Base-by-base conservation (phyloP, 805 yeast genomes). In the Yarrowia osloensis region DNA sequence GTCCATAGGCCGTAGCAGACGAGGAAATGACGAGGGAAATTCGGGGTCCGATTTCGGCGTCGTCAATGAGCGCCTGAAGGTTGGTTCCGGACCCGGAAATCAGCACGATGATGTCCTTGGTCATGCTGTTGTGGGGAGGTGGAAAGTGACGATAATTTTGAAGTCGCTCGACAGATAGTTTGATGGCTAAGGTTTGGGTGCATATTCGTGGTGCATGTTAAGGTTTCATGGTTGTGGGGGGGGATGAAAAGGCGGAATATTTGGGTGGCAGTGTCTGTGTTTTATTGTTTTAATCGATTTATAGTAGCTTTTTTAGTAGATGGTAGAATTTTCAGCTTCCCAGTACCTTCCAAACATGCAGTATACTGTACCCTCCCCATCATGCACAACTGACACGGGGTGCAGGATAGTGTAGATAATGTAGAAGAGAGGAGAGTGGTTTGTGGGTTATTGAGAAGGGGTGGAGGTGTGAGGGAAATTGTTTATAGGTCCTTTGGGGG, bases 21-120 rank as follows among this genome's bases (percentile, higher is more conserved):
- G 98, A 93, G 11, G 98, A 92, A 29, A 95, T 84, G 55, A 95
- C 98, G 73, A 86, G 85, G 31, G 85, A 82, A 63, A 95, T 90
- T 35, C 80, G 79, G 1, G 71, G 71, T 12, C 73, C 81, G 50
- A 81, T 78, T 67, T 67, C 71, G 28, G 79, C 81, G 0, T 94
- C 90, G 76, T 95, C 97, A 37, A 95, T 91, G 44, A 95, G 80
- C 0, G 99, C 98, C 76, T 95, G 99, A 44, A 95, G 80, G 74
- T 95, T 95, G n/a, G 98, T 87, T 1, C 99, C 99, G 31, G 89
- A 88, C 0, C 99, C 99, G 0, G 98, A 93, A 24, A 95, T 95
- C 42, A 95, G 84, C 0, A 95, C 98, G 12, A 89, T 80, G 67
- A 89, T 85, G 59, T 73, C 72, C 52, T 69, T 46, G 33, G 50